A percentile compares a stretch with the other conserved stretches of the same genome.
phyloP scores from a whole-genome alignment of 257 asterid genomes.

The Cynanchum wilfordii region DNA sequence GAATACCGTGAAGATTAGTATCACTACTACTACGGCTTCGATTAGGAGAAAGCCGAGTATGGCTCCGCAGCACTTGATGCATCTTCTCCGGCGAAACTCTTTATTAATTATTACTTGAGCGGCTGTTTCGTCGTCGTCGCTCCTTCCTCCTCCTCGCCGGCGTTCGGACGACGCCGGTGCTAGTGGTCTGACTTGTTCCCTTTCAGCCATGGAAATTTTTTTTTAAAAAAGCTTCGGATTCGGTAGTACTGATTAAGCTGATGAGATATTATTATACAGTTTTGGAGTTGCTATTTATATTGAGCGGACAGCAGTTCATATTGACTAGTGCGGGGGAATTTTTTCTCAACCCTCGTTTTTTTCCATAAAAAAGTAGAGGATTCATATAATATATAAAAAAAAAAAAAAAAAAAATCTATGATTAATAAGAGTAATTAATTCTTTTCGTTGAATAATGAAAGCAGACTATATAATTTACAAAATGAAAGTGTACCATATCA shows the following conservation, averaged over 20 bases:
- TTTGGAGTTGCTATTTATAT: background rate
- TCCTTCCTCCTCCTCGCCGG: slow-evolving; percentile 24
- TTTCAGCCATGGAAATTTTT: slow-evolving; percentile 28
- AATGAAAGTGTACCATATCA: too few relatives aligned
- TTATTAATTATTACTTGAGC: background rate
- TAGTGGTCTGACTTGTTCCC: slow-evolving; percentile 64
- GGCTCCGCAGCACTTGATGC: slow-evolving; percentile 41
- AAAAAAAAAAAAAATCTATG: too few relatives aligned
- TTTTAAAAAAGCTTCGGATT: background rate
- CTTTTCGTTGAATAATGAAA: too few relatives aligned
- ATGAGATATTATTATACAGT: background rate
- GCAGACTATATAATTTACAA: too few relatives aligned
- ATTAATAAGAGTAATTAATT: too few relatives aligned
- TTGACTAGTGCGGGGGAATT: too few relatives aligned
- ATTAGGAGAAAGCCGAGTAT: slow-evolving; percentile 39
- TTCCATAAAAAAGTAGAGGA: too few relatives aligned
- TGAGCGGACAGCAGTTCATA: too few relatives aligned
- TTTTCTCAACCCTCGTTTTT: too few relatives aligned
- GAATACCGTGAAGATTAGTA: slow-evolving; percentile 69
- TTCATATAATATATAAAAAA: too few relatives aligned
- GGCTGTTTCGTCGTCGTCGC: slow-evolving; percentile 41
- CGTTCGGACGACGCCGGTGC: slow-evolving; percentile 43
- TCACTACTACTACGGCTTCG: slow-evolving; percentile 34
- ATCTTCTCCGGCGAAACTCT: slow-evolving; percentile 28
- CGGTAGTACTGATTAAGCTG: background rate